Evolutionary conservation across 345 rosid species (phyloP).

Genomic region (Noccaea bulbosa): DNA sequence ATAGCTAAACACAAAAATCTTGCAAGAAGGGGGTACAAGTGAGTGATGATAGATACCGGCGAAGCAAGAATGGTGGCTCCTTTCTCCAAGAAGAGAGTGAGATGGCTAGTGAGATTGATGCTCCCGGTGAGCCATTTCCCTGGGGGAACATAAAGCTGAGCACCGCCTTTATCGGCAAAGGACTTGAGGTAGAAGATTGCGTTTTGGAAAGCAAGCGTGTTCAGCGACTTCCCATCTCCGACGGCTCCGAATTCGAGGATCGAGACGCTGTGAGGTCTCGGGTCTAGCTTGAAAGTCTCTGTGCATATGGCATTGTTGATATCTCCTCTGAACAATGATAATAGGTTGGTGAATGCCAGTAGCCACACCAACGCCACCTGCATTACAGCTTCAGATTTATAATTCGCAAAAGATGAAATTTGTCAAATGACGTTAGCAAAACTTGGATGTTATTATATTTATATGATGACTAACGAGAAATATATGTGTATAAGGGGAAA

Average conservation of each 20-base stretch:
- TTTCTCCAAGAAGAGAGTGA: slow-evolving; percentile 87
- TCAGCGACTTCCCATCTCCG: slow-evolving; percentile 81
- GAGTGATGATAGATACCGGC: slow-evolving; percentile 50
- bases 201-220: slow-evolving; percentile 87
- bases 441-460: neutral
- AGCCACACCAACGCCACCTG: slow-evolving; percentile 86
- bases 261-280: slow-evolving; percentile 90
- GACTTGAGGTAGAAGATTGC: slow-evolving; percentile 95
- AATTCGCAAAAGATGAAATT: neutral
- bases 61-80: slow-evolving; percentile 91
- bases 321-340: slow-evolving; percentile 40
- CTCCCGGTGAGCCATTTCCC: slow-evolving; percentile 96
- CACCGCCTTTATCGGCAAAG: slow-evolving; percentile 96
- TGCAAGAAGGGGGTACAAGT: neutral
- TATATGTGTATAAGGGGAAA: neutral
- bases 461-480: slow-evolving; percentile 1
- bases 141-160: slow-evolving; percentile 88
- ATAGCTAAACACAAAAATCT: too few relatives aligned
- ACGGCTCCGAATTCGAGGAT: slow-evolving; percentile 93
- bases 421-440: neutral
- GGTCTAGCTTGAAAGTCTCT: slow-evolving; percentile 52
- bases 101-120: slow-evolving; percentile 95
- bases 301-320: slow-evolving; percentile 54
- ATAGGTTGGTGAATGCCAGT: slow-evolving; percentile 70
- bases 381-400: slow-evolving; percentile 28